Conservation (phyloP, 2,329 filamentous ascomycete species). For the Trichothecium sympodiale region DNA sequence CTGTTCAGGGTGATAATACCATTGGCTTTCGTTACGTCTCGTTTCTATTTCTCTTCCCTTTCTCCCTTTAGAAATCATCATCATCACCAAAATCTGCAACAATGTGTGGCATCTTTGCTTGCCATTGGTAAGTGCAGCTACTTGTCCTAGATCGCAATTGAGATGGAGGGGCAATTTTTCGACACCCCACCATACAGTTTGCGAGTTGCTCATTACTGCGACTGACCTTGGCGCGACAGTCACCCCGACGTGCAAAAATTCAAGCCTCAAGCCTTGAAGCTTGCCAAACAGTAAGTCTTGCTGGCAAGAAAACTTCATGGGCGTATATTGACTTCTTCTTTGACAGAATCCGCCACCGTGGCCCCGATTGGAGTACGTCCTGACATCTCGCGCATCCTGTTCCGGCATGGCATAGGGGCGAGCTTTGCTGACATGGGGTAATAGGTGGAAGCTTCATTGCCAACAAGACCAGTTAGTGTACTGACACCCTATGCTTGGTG, state of each 20-base stretch:
- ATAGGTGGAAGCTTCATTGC: conserved; percentile 77
- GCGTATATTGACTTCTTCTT: background rate
- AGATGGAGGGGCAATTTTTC: conserved; percentile 16
- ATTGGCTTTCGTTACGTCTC: background rate
- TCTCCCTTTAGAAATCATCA: conserved; percentile 3
- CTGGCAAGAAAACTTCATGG: background rate
- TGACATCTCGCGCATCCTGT: background rate
- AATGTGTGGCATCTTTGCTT: conserved; percentile 97
- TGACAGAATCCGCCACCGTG: conserved; percentile 78
- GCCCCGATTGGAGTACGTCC: conserved; percentile 93
- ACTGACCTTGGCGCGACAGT: conserved; percentile 27
- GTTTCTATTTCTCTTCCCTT: conserved; percentile 1
- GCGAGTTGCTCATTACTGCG: background rate
- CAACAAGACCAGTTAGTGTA: conserved; percentile 75
- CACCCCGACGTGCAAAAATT: conserved; percentile 94
- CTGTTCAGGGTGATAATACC: conserved; percentile 2
- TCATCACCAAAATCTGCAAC: conserved; percentile 26
- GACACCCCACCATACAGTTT: conserved; percentile 18
- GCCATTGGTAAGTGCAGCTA: conserved; percentile 59
- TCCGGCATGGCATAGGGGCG: conserved; percentile 6
- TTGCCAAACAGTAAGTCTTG: conserved; percentile 80
- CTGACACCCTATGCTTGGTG: too few relatives aligned
- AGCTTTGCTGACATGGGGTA: conserved; percentile 15
- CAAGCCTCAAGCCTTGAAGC: conserved; percentile 86
- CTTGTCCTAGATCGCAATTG: conserved; percentile 18